Base-by-base conservation (phyloP, 371 early-diverging fungal genomes). In the Coemansia sp. region DNA sequence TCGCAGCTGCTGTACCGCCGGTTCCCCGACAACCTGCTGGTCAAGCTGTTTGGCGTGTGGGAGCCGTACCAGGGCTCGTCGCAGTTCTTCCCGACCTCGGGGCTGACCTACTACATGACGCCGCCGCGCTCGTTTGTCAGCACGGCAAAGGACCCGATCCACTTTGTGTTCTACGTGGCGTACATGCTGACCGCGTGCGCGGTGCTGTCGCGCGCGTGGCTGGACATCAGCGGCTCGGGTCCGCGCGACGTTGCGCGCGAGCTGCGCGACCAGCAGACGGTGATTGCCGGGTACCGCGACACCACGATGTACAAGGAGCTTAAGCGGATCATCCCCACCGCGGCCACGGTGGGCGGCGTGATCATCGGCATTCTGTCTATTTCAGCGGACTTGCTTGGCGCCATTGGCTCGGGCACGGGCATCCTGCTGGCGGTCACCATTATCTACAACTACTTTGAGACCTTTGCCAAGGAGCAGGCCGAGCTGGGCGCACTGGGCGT, bases 361-460 rank as follows among this genome's bases (percentile, higher is more conserved):
- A 86, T 91, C 71, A 92, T 99, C 68, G 99, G 98, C 58, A 86
- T 92, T 7, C 85, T 99, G 64, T 91, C 95, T 38, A 90, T 99
- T 34, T 79, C 91, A 61, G 98, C 99, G 52, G 99, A 99, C 84
- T 85, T 99, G 67, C 77, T 91, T 62, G 96, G 96, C 49, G 92
- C 90, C 38, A 90, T 99, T 81, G 99, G 99, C 38, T 95, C 98
- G 48, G 99, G 99, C 40, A 97, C 99, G 41, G 99, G 99, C 87
- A 99, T 99, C 67, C 85, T 99, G 79, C 80, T 99, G 63, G 94
- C 98, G 59, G 99, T 99, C 36, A 98, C 99, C 55, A 99, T 99
- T 70, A 97, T 99, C 78, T 98, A 98, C 88, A 98, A 99, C 84
- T 97, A 94, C 87, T 96, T 96, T 85, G 96, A 97, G 83, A 92